phyloP scores from a whole-genome alignment of 1,284 basidiomycete genomes.

The Tylopilus sp. region DNA sequence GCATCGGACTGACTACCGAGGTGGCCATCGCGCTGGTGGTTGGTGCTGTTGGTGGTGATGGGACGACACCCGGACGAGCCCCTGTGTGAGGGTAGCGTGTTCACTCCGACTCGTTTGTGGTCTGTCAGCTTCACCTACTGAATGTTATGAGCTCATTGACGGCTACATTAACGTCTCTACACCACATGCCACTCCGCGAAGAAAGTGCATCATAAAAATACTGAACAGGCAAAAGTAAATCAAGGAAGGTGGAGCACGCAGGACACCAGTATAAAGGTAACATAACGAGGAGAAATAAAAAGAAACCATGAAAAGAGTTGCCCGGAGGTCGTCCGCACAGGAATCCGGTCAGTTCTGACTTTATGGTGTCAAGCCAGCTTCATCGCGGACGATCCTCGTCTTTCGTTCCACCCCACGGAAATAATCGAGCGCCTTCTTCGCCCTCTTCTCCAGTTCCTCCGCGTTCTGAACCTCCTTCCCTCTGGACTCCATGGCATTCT shows the following conservation, averaged over 20 bases:
- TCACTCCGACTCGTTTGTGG: background rate
- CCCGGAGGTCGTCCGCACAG: background rate
- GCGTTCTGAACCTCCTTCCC: conserved; percentile 73
- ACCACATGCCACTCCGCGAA: background rate
- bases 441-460: conserved; percentile 71
- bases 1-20: background rate
- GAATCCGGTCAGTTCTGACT: background rate
- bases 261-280: background rate
- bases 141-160: background rate
- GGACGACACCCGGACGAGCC: no score
- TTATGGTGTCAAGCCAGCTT: conserved; percentile 30
- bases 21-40: no score
- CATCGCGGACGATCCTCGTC: conserved; percentile 54
- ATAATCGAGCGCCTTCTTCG: conserved; percentile 69
- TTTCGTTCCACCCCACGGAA: conserved; percentile 60
- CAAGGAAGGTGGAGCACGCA: conserved; percentile 8
- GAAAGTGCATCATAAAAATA: conserved; percentile 12
- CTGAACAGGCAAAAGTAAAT: conserved; percentile 9
- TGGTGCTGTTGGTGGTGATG: no score
- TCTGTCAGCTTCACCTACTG: background rate
- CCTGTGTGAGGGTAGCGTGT: no score
- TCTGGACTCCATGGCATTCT: conserved; percentile 74
- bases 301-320: background rate
- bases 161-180: background rate
- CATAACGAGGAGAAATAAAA: conserved; percentile 7